These are phyloP conservation scores for Plectosphaerella cucumerina DNA, from an alignment of 2,329 filamentous ascomycete species.

Conservation along the genomic window DNA sequence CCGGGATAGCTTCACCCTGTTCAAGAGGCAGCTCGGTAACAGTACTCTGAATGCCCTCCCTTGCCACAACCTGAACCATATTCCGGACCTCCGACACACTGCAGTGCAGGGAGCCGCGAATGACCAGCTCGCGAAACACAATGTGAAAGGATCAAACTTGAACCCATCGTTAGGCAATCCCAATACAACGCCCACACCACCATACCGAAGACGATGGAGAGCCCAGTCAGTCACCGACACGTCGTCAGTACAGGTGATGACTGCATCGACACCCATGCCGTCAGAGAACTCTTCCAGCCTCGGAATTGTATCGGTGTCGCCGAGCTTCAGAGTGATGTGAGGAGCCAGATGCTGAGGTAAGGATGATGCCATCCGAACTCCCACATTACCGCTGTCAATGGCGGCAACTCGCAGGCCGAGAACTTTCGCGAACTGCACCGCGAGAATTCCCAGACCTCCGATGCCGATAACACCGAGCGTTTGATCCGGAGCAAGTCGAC, in stretches of 20 bases:
- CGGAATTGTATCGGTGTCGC: constrained; percentile 5
- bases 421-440: constrained; percentile 20
- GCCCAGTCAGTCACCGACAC: constrained; percentile 13
- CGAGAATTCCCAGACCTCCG: constrained; percentile 20
- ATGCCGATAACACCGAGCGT: constrained; percentile 15
- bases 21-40: neutral
- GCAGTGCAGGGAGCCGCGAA: neutral
- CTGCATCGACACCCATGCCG: constrained; percentile 10
- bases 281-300: constrained; percentile 13
- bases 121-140: neutral
- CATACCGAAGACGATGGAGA: constrained; percentile 10
- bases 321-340: constrained; percentile 10
- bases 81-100: neutral
- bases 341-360: constrained; percentile 12
- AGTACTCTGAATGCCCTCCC: neutral
- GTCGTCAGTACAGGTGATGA: constrained; percentile 10
- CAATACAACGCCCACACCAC: constrained; percentile 8
- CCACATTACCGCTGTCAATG: constrained; percentile 16
- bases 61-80: neutral
- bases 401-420: constrained; percentile 20
- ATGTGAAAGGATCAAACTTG: constrained; percentile 12
- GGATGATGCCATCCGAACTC: constrained; percentile 10
- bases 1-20: neutral
- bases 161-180: constrained; percentile 13
- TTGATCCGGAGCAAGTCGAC: constrained; percentile 4